Evolutionary conservation across 805 yeast genomes (phyloP), one percentile per base, ranked within the genome.

Genomic region (Zygotorulaspora chibaensis): DNA sequence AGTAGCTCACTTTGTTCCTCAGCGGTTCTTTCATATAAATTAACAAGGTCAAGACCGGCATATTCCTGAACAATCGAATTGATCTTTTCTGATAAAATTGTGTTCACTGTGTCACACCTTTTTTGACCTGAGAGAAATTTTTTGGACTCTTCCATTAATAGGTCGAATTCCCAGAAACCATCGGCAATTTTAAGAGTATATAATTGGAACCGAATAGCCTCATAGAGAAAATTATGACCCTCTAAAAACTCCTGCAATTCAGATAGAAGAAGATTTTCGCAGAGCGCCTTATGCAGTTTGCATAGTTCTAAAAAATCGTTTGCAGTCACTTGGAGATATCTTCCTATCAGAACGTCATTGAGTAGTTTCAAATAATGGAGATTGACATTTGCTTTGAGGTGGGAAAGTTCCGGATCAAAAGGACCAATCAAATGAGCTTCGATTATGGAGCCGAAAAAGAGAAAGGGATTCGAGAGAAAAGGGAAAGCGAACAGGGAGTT

Each of bases 101-200:
- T 36, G 12, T 28, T 34, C 35, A 29, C 39, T 23, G 25, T 20
- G 15, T 13, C 34, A 17, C 25, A 7, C 7, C 7, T 20, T 7
- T 20, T 7, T 20, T 20, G 25, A 7, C 25, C 25, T 7, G 25
- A 20, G 7, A 49, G 33, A 27, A 49, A 49, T 6, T 17, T 29
- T 28, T 38, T 29, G 16, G 53, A 46, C 23, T 31, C 25, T 16
- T 34, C 20, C 13, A 35, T 39, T 29, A 49, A 30, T 11, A 46
- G 26, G 2, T 38, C 34, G 11, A 38, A 46, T 38, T 57, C 63
- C 30, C 43, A 46, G 43, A 61, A 61, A 3, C 63, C 63, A 17
- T 53, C 45, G 2, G 62, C 42, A 8, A 56, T 49, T 16, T 40
- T 38, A 10, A 61, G 45, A 17, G 50, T 44, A 10, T 25, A 31